A percentile compares a stretch with the other conserved stretches of the same genome.
Conservation (phyloP, 1,284 basidiomycete genomes). For the Rhodotorula sp. region DNA sequence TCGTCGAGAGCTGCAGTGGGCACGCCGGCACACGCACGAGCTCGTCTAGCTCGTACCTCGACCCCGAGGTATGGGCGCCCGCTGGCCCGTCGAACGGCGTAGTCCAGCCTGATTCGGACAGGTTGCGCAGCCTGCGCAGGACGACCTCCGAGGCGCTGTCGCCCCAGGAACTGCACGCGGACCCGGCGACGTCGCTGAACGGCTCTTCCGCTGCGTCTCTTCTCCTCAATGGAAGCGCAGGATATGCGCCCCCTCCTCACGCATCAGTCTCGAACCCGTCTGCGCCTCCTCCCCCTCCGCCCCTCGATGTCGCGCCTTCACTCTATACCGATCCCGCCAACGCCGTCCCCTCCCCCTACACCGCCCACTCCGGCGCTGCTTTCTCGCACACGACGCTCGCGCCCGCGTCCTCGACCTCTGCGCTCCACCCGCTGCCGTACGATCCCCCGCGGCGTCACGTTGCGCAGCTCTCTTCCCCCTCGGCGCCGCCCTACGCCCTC, state of each 20-base stretch:
- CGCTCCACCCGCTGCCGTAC: not conserved
- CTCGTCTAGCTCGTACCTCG: not conserved
- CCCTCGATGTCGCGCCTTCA: not conserved
- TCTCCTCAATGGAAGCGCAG: not conserved
- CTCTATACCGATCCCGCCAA: not conserved
- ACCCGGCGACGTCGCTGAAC: not conserved
- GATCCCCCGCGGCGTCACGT: not conserved
- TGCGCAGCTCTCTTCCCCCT: too few relatives aligned
- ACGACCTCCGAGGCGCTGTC: not conserved
- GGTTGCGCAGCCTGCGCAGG: not conserved
- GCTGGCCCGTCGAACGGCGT: not conserved
- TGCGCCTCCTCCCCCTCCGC: not conserved
- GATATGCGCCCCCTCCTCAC: not conserved
- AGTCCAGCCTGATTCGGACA: not conserved
- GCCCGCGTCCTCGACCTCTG: not conserved
- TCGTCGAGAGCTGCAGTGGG: not conserved
- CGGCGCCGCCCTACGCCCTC: too few relatives aligned
- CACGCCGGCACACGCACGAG: not conserved
- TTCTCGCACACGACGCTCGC: slow-evolving; percentile 4
- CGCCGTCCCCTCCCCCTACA: not conserved
- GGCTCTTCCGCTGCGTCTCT: too few relatives aligned
- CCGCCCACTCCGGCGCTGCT: not conserved
- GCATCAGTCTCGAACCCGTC: not conserved
- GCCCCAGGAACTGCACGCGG: not conserved
- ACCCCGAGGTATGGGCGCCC: not conserved